Percentiles rank a stretch among this genome's conserved stretches.
Evolutionary conservation across 306 rosid genomes (phyloP).

Genomic region (Sindora glabra): DNA sequence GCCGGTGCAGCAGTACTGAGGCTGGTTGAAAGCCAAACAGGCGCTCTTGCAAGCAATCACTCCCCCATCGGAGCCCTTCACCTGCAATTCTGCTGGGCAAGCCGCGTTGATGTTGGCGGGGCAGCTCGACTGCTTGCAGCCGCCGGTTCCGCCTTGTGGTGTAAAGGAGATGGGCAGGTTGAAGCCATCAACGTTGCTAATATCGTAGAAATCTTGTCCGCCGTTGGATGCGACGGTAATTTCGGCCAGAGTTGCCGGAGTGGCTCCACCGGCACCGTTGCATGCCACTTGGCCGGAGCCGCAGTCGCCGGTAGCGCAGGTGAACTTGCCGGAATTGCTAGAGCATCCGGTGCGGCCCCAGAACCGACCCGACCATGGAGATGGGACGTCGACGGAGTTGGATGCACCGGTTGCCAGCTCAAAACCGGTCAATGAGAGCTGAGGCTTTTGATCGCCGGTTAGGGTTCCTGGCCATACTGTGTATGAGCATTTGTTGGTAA

Average conservation of each 20-base stretch:
- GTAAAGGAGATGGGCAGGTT: no score
- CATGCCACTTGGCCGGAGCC: no score
- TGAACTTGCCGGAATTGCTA: slow-evolving; percentile 23
- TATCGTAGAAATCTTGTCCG: no score
- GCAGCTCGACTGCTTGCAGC: no score
- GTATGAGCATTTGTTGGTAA: slow-evolving; percentile 37
- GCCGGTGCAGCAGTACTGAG: slow-evolving; percentile 50
- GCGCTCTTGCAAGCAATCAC: slow-evolving; percentile 70
- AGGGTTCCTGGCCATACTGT: slow-evolving; percentile 62
- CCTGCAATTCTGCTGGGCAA: slow-evolving; percentile 9
- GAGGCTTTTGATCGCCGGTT: slow-evolving; percentile 35
- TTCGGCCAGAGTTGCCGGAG: no score
- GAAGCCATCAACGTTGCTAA: no score
- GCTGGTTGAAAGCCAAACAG: slow-evolving; percentile 32
- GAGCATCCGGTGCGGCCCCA: slow-evolving; percentile 54
- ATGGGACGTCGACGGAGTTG: slow-evolving; percentile 7
- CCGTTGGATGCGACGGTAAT: no score
- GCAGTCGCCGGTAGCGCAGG: slow-evolving; percentile 45
- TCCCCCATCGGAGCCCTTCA: slow-evolving; percentile 16
- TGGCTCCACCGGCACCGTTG: no score
- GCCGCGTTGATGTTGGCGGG: no score
- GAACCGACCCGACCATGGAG: slow-evolving; percentile 58
- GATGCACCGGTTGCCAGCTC: slow-evolving; percentile 21
- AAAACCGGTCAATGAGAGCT: slow-evolving; percentile 46
- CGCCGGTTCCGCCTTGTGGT: no score